Evolutionary conservation across 345 rosid genomes (phyloP).

Genomic region (Atalantia buxifolia): DNA sequence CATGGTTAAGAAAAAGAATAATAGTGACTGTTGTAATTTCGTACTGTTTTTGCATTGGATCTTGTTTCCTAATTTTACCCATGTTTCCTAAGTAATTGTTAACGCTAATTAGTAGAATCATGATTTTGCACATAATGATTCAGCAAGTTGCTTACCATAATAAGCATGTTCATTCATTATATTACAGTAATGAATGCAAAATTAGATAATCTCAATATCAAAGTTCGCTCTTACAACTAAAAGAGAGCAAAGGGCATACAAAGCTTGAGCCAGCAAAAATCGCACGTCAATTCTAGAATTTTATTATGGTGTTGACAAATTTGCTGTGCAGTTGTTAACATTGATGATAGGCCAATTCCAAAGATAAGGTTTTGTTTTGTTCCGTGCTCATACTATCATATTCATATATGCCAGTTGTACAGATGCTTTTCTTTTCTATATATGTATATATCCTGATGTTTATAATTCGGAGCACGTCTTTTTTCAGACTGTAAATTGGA

Average conservation of each 20-base stretch:
- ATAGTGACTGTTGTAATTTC: not conserved
- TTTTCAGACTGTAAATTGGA: constrained; percentile 7
- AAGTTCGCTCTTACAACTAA: not conserved
- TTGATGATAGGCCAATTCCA: constrained; percentile 11
- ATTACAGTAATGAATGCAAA: not conserved
- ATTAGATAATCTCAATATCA: not conserved
- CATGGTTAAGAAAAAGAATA: not conserved
- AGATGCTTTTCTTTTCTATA: not conserved
- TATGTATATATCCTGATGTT: not conserved
- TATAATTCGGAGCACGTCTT: constrained; percentile 14
- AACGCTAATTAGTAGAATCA: too few species aligned
- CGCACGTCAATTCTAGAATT: not conserved
- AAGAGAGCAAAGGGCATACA: not conserved
- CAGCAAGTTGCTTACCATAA: not conserved
- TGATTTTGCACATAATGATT: too few species aligned
- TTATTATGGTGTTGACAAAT: constrained; percentile 5
- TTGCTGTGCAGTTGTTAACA: not conserved
- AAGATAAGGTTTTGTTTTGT: not conserved
- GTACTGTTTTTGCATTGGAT: not conserved
- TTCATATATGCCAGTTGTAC: not conserved
- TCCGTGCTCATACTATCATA: not conserved
- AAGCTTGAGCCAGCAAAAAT: not conserved
- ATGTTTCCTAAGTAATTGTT: too few species aligned
- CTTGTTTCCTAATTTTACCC: not conserved
- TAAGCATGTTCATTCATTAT: not conserved